Base-by-base conservation (phyloP, 2,329 filamentous ascomycete species). In the Aotearoamyces nothofagi region DNA sequence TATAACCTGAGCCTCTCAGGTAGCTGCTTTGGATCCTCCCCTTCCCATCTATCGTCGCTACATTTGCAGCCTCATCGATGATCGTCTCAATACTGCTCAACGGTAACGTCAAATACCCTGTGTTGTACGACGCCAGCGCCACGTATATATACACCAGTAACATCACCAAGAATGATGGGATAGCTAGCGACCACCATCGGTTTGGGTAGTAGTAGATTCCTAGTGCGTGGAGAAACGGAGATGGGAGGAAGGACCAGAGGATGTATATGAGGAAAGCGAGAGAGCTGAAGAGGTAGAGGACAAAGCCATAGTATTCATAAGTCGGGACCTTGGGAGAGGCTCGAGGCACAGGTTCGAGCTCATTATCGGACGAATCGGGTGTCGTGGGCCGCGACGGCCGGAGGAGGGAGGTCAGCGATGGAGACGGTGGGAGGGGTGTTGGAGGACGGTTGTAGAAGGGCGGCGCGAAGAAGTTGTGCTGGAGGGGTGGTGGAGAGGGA, bases 241-340 rank as follows among this genome's bases (percentile, higher is more conserved):
- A 82, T 0, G 90, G 90, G 5, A 96, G 72, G 55, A 90, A 96
- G 9, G 79, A 79, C 90, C 47, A 49, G n/a, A 76, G 59, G 9
- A 76, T 57, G 51, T 71, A 78, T 46, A 69, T 63, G 49, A 78
- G 60, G 50, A 96, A 96, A 2, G 73, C 73, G 29, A 90, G 61
- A 13, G 77, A 82, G 37, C 78, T 86, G 48, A 87, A 82, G 22
- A 98, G 67, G 58, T 98, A 96, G 27, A 98, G 69, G 30, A 92
- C 87, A 56, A 98, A 98, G 50, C 90, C 90, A 52, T 96, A 96
- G 68, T 96, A 98, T 52, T 98, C 90, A 58, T 98, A 96, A 0
- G 90, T 98, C n/a, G 90, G 90, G 3, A 98, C 86, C 50, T 90
- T 84, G 2, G 90, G 90, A 30, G 78, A 78, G 2, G 84, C 86